These are phyloP conservation scores for Lasiosphaeriaceae sp. DNA, from an alignment of 495 filamentous ascomycete genomes.

Conservation along the genomic window DNA sequence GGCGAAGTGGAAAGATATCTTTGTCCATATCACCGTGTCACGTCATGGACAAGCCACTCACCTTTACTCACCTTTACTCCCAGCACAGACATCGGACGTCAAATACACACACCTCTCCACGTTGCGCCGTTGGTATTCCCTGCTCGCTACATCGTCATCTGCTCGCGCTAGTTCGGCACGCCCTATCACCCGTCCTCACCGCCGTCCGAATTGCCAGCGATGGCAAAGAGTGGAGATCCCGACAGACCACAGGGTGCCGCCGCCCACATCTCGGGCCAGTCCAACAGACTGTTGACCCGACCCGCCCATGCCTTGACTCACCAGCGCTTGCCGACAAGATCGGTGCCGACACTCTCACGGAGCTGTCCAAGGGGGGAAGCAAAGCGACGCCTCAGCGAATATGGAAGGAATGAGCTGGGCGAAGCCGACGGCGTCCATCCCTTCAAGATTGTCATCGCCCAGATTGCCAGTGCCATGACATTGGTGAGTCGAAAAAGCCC, in stretches of 20 bases:
- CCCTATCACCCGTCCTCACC: not conserved
- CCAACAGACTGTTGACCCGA: constrained; percentile 49
- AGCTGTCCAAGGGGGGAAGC: constrained; percentile 37
- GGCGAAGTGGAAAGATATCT: not conserved
- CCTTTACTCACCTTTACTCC: too few relatives aligned
- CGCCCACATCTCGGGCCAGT: constrained; percentile 50
- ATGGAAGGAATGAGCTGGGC: constrained; percentile 49
- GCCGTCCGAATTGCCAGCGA: not conserved
- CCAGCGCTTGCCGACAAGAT: constrained; percentile 54
- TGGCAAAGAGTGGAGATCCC: constrained; percentile 3
- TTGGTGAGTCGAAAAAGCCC: constrained; percentile 33
- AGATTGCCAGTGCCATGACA: constrained; percentile 52
- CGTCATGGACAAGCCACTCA: too few relatives aligned
- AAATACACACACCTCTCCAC: too few relatives aligned
- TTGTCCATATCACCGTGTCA: not conserved
- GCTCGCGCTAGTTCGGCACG: too few relatives aligned
- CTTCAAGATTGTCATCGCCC: constrained; percentile 51
- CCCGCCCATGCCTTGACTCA: constrained; percentile 63
- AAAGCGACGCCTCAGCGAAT: constrained; percentile 35
- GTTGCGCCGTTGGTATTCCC: too few relatives aligned
- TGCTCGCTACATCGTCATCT: not conserved
- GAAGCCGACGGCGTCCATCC: constrained; percentile 46
- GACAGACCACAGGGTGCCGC: not conserved
- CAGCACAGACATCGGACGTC: too few relatives aligned
- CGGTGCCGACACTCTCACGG: constrained; percentile 49